Evolutionary conservation across 768 basidiomycete genomes (phyloP), one percentile per base, ranked within the genome.

Genomic region (Mrakia frigida): DNA sequence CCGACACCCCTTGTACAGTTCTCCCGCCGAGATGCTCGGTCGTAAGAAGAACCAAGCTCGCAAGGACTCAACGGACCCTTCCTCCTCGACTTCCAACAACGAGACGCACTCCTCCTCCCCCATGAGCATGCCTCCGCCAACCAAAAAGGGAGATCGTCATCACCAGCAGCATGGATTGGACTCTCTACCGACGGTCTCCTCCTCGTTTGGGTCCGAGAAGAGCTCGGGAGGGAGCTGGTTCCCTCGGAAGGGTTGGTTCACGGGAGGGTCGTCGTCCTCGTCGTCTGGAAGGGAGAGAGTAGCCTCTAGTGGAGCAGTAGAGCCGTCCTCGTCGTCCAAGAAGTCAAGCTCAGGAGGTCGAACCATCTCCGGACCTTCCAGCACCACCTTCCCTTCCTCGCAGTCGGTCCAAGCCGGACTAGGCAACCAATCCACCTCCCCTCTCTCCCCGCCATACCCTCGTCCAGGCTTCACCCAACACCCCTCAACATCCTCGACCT

Each of bases 391-490:
- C 65, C 65, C 65, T 35, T 39, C 37, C 37, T 68, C 65, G 65
- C 65, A 68, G 21, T 68, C 65, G 35, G 65, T 68, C 35, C 65
- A 68, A n/a, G 37, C 65, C 37, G 39, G 39, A 25, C 65, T 68
- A 23, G 39, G 65, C 21, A 41, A 21, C 65, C 9, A 16, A 18
- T 35, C 37, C 21, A 5, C 65, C 35, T 68, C 65, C 25, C 65
- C 65, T 41, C 65, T 68, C 65, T 68, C 65, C 25, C 35, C 33
- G 3, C 35, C 65, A 39, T 68, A 68, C 37, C 65, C 65, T 23
- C 65, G 65, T n/a, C 65, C 65, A 39, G 37, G 35, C 65, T 68
- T 68, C 65, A 68, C 65, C 4, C 65, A 68, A 39, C 65, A 68
- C 35, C 65, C 65, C 6, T 68, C 65, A 21, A 43, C 65, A 3